Percentiles rank a stretch among this genome's conserved stretches.
Conservation (phyloP, 78 protist genomes). For the Dictyostelium purpureum region DNA sequence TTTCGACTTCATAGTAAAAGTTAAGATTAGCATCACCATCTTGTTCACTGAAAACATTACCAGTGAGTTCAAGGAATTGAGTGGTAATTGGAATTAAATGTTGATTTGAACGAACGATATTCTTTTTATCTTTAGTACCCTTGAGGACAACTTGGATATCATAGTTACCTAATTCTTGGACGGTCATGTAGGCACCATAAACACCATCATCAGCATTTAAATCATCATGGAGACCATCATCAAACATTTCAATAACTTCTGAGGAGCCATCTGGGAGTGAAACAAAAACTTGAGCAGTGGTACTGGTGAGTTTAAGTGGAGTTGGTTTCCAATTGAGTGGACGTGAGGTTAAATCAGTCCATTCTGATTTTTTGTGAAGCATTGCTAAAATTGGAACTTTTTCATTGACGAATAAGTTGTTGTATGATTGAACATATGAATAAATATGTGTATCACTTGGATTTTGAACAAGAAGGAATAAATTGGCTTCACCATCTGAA, state of each 20-base stretch:
- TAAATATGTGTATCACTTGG: conserved; percentile 59
- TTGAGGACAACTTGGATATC: conserved; percentile 1
- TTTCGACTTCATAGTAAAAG: not conserved
- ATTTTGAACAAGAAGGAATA: conserved; percentile 21
- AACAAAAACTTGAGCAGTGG: conserved; percentile 41
- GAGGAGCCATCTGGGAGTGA: conserved; percentile 56
- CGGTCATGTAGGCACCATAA: conserved; percentile 44
- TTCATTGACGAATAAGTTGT: conserved; percentile 42
- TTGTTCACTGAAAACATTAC: conserved; percentile 38
- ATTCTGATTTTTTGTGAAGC: conserved; percentile 14
- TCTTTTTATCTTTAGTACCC: conserved; percentile 15
- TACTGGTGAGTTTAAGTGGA: conserved; percentile 1
- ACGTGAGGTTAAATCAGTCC: not conserved
- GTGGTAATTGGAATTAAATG: conserved; percentile 73
- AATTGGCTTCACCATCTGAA: not conserved
- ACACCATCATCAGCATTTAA: conserved; percentile 65
- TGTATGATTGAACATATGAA: conserved; percentile 44
- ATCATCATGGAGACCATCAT: conserved; percentile 78
- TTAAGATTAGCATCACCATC: conserved; percentile 4
- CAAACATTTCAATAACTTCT: conserved; percentile 43
- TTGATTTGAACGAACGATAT: conserved; percentile 72
- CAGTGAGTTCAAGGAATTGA: conserved; percentile 40
- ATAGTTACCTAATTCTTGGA: conserved; percentile 69
- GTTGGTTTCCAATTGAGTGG: conserved; percentile 33
- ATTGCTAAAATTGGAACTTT: conserved; percentile 51